These are phyloP conservation scores for Euphorbia peplus DNA, from an alignment of 345 rosid genomes.

Conservation along the genomic window DNA sequence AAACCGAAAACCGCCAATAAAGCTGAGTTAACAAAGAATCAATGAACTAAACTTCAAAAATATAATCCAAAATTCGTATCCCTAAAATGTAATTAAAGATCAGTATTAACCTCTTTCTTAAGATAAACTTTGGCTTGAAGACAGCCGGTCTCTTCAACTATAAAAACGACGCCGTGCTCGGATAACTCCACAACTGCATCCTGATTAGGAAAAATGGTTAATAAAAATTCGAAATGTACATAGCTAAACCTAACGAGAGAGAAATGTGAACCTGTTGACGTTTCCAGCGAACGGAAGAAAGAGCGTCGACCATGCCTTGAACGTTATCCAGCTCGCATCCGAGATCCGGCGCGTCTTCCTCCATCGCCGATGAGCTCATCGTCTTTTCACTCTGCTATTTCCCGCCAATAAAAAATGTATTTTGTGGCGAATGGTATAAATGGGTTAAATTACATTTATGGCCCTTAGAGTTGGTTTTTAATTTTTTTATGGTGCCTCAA, in stretches of 20 bases:
- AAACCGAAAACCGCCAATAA: neutral
- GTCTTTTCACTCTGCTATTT: neutral
- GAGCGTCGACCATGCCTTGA: slow-evolving; percentile 88
- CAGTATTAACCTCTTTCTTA: slow-evolving; percentile 93
- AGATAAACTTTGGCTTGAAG: slow-evolving; percentile 94
- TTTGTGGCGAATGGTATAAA: too few species aligned
- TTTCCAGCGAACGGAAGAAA: slow-evolving; percentile 88
- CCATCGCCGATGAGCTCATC: slow-evolving; percentile 45
- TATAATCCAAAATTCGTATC: too few species aligned
- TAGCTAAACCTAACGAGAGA: neutral
- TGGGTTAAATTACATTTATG: too few species aligned
- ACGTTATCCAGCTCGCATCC: slow-evolving; percentile 72
- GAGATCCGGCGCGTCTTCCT: slow-evolving; percentile 56
- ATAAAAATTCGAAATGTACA: neutral
- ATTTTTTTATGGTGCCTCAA: too few species aligned
- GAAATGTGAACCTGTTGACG: slow-evolving; percentile 59
- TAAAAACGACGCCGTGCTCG: slow-evolving; percentile 57
- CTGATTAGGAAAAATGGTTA: slow-evolving; percentile 25
- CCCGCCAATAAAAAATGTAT: slow-evolving; percentile 15
- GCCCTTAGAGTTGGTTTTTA: too few species aligned
- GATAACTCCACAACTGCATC: slow-evolving; percentile 83
- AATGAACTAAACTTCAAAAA: too few species aligned
- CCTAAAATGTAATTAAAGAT: too few species aligned
- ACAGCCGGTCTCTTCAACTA: slow-evolving; percentile 17
- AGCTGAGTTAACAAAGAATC: too few species aligned